These are phyloP conservation scores for Leishmania arabica DNA, from an alignment of 208 protist genomes.

Conservation along the genomic window DNA sequence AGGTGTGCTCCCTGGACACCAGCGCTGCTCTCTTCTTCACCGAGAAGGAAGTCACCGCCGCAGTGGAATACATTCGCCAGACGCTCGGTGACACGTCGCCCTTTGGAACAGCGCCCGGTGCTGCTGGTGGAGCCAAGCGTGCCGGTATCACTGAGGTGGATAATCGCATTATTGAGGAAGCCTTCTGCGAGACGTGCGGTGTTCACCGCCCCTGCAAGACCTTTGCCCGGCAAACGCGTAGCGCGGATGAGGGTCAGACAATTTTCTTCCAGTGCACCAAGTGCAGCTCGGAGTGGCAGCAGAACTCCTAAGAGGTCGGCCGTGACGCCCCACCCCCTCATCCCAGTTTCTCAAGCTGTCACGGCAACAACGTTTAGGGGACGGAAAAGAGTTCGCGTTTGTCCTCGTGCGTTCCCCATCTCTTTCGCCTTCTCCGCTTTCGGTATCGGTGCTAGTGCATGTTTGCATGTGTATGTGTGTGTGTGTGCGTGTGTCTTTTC, in stretches of 20 bases:
- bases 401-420: neutral
- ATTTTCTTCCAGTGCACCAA: conserved; percentile 92
- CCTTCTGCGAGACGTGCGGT: conserved; percentile 85
- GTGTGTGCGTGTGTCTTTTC: neutral
- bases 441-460: neutral
- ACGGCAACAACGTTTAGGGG: too few species aligned
- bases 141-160: conserved; percentile 68
- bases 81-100: conserved; percentile 18
- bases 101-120: neutral
- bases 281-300: conserved; percentile 87
- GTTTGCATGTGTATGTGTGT: neutral
- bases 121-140: conserved; percentile 5
- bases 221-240: conserved; percentile 87
- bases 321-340: neutral
- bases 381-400: neutral
- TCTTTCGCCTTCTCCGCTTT: neutral
- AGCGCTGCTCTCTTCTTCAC: conserved; percentile 60
- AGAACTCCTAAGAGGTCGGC: conserved; percentile 74
- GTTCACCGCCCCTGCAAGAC: conserved; percentile 72
- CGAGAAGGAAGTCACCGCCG: conserved; percentile 36
- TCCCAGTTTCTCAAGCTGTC: neutral
- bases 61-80: conserved; percentile 29
- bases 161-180: conserved; percentile 85
- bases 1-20: conserved; percentile 29
- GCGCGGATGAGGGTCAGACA: conserved; percentile 93